Conservation (phyloP, 169 alveolate genomes). For the Cryptosporidium baileyi region DNA sequence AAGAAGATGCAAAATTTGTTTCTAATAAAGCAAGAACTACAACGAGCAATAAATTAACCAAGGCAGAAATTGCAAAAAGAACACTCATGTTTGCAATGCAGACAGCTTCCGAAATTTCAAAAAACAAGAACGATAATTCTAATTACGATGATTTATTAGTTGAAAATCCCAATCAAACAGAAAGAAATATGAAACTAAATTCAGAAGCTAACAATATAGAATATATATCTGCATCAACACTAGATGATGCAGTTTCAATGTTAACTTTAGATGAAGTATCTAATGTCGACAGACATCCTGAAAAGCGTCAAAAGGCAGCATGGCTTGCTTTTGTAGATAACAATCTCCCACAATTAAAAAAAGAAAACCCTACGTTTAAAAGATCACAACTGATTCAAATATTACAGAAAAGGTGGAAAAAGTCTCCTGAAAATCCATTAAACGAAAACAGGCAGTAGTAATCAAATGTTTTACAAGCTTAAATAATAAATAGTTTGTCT, state of each 20-base stretch:
- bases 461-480: too few species aligned
- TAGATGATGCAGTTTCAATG: constrained; percentile 42
- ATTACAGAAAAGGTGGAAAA: constrained; percentile 59
- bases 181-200: constrained; percentile 2
- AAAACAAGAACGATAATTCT: not conserved
- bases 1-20: constrained; percentile 38
- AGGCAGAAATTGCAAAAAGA: constrained; percentile 62
- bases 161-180: constrained; percentile 42
- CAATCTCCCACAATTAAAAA: constrained; percentile 42
- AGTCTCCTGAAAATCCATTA: constrained; percentile 48
- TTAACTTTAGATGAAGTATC: not conserved
- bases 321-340: constrained; percentile 61
- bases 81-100: constrained; percentile 64
- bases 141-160: constrained; percentile 24
- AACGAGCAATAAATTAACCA: constrained; percentile 34
- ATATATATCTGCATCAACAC: constrained; percentile 48
- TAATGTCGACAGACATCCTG: constrained; percentile 50
- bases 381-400: constrained; percentile 56
- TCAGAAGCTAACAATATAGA: constrained; percentile 21
- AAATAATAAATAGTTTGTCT: too few species aligned
- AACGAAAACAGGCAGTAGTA: not conserved
- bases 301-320: constrained; percentile 62
- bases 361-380: constrained; percentile 36
- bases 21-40: constrained; percentile 14
- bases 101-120: not conserved